Evolutionary conservation across 2,329 filamentous ascomycete genomes (phyloP), one percentile per base, ranked within the genome.

Genomic region (Lasiodiplodia sp.): DNA sequence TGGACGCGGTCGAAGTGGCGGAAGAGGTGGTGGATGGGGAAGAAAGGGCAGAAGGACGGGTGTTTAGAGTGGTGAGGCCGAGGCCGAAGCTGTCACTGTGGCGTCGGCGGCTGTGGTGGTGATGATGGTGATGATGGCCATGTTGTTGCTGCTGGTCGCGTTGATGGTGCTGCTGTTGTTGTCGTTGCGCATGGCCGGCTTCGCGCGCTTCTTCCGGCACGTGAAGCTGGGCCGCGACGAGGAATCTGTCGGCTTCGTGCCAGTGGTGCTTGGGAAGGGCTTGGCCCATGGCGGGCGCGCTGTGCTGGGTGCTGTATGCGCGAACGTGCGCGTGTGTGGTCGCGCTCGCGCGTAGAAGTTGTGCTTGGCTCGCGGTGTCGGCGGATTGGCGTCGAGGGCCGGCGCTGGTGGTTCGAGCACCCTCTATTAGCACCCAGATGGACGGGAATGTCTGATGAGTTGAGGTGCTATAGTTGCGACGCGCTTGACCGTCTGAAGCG

Each of bases 221-320:
- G 60, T 52, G 60, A 28, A 64, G 60, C 3, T 64, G 60, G 28
- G 60, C 60, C 16, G 47, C 44, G 44, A 52, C 11, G n/a, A 64
- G 28, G 47, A 64, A 64, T 12, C 18, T 38, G 60, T 64, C 60
- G 60, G 60, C 60, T 16, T 31, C 47, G 47, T 52, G 60, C 60
- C 60, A 64, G 28, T 64, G 44, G 28, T 64, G 60, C 14, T 37
- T 64, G 14, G 60, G 28, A 7, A 64, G 60, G 7, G 60, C 60
- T 64, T 64, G 60, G 12, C 60, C 60, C 60, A 64, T 64, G 28
- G 18, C 23, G 31, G 40, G n/a, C 23, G 23, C 28, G 56, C 18
- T 23, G 56, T 18, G 40, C 5, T 60, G 37, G 31, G 12, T n/a
- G 38, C 18, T 23, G 8, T n/a, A 6, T 37, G 53, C 8, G 31